A percentile compares a stretch with the other conserved stretches of the same genome.
phyloP scores from a whole-genome alignment of 2,329 filamentous ascomycete species.

The Purpureocillium lavendulum region DNA sequence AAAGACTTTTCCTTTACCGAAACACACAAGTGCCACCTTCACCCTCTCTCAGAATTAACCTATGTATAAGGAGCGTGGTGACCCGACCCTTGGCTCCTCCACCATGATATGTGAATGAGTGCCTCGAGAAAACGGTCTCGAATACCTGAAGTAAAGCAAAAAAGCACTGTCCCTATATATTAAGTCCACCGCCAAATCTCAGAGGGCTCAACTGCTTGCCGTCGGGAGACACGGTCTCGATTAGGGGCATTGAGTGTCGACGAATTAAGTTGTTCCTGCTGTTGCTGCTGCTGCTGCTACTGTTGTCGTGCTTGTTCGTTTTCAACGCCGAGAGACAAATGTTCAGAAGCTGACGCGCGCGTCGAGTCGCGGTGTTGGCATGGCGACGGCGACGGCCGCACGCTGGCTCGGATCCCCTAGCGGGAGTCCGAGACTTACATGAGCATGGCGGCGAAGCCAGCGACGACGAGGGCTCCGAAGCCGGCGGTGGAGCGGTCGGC shows the following conservation, averaged over 20 bases:
- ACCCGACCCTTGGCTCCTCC: background rate
- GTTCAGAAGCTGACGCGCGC: background rate
- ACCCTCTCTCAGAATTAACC: background rate
- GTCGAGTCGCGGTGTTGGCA: background rate
- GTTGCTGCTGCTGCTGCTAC: too few relatives aligned
- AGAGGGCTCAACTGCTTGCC: too few relatives aligned
- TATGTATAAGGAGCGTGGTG: constrained; percentile 1
- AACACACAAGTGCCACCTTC: too few relatives aligned
- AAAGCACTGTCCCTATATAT: background rate
- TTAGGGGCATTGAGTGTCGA: background rate
- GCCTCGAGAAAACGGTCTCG: background rate
- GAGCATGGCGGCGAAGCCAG: constrained; percentile 27
- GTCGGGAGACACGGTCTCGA: background rate
- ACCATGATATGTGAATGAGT: background rate
- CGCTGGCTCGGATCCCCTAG: background rate
- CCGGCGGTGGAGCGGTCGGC: constrained; percentile 25
- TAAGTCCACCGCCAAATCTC: constrained; percentile 1
- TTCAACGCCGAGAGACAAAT: constrained; percentile 1
- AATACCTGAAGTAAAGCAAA: background rate
- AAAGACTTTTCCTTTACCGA: background rate
- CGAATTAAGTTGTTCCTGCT: background rate
- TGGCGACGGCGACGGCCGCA: background rate
- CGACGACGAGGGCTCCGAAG: constrained; percentile 27
- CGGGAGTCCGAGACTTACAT: constrained; percentile 16
- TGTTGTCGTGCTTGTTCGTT: background rate